These are phyloP conservation scores for Cucurbita argyrosperma DNA, from an alignment of 306 rosid genomes.

Conservation along the genomic window DNA sequence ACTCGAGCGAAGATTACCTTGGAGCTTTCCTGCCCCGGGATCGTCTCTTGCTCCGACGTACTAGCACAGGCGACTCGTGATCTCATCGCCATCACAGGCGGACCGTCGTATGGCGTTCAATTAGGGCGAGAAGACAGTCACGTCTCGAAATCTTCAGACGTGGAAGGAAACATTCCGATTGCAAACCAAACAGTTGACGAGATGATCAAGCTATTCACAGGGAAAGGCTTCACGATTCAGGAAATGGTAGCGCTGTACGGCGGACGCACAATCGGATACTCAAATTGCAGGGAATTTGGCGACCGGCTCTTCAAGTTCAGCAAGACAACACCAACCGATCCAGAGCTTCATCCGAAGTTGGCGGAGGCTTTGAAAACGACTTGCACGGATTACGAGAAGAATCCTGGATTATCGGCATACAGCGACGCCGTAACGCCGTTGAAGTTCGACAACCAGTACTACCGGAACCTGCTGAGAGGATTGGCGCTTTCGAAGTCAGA, in stretches of 20 bases:
- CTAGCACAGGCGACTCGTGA: conserved; percentile 34
- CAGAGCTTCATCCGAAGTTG: conserved; percentile 26
- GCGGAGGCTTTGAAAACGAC: conserved; percentile 26
- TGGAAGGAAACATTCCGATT: conserved; percentile 17
- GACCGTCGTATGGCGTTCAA: conserved; percentile 27
- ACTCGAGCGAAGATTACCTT: conserved; percentile 21
- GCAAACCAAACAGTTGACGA: conserved; percentile 15
- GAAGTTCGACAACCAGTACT: conserved; percentile 39
- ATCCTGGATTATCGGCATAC: conserved; percentile 27
- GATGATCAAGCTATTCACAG: conserved; percentile 15
- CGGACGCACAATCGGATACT: conserved; percentile 38
- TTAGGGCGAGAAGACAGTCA: conserved; percentile 35
- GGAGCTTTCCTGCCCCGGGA: conserved; percentile 42
- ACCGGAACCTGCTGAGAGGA: conserved; percentile 26
- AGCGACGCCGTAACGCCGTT: conserved; percentile 39
- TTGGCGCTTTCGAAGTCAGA: conserved; percentile 29
- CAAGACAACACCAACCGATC: conserved; percentile 21
- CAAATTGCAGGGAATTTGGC: conserved; percentile 40
- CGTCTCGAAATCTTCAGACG: conserved; percentile 14
- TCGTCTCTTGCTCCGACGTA: conserved; percentile 42
- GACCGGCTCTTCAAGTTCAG: conserved; percentile 21
- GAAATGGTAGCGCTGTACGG: conserved; percentile 42
- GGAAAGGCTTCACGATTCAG: conserved; percentile 23
- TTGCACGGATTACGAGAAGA: conserved; percentile 23
- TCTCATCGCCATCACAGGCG: conserved; percentile 31